Percentiles rank a stretch among this genome's conserved stretches.
phyloP scores from a whole-genome alignment of 139 green algal genomes.

The Haematococcus lacustris region DNA sequence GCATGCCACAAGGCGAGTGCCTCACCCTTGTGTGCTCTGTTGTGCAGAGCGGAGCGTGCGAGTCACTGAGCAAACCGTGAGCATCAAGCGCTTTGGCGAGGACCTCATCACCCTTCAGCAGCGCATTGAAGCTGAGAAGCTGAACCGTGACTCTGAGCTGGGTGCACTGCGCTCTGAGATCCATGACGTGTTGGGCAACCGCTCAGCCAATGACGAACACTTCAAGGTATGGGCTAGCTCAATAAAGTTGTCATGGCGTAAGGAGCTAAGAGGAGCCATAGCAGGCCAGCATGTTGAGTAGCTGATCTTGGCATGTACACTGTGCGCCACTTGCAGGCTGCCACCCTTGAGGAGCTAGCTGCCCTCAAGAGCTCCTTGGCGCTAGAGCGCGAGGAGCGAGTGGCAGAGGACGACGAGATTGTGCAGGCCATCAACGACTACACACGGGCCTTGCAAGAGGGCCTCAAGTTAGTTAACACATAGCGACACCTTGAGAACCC shows the following conservation, averaged over 20 bases:
- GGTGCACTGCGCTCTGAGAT: slow-evolving; percentile 41
- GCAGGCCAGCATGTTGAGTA: too few relatives aligned
- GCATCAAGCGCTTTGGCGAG: slow-evolving; percentile 51
- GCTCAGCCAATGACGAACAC: slow-evolving; percentile 50
- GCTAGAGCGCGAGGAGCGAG: slow-evolving; percentile 67
- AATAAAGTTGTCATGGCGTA: too few relatives aligned
- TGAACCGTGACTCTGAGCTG: slow-evolving; percentile 34
- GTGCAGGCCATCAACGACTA: slow-evolving; percentile 73
- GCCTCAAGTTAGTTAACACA: slow-evolving; percentile 54
- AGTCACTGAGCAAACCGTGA: slow-evolving; percentile 29
- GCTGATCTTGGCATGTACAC: too few relatives aligned
- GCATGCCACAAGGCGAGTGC: too few relatives aligned
- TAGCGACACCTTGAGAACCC: too few relatives aligned
- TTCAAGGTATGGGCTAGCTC: slow-evolving; percentile 53
- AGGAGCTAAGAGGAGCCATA: too few relatives aligned
- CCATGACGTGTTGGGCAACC: slow-evolving; percentile 50
- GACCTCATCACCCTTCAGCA: slow-evolving; percentile 58
- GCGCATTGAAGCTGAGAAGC: slow-evolving; percentile 47
- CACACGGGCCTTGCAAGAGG: slow-evolving; percentile 66
- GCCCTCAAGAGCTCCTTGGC: slow-evolving; percentile 46
- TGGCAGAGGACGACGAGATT: slow-evolving; percentile 71
- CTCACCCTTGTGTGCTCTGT: too few relatives aligned
- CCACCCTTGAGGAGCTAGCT: slow-evolving; percentile 54
- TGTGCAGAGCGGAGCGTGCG: slow-evolving; percentile 29
- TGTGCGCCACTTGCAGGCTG: slow-evolving; percentile 4